phyloP scores from a whole-genome alignment of 345 rosid genomes.

The Boechera stricta region DNA sequence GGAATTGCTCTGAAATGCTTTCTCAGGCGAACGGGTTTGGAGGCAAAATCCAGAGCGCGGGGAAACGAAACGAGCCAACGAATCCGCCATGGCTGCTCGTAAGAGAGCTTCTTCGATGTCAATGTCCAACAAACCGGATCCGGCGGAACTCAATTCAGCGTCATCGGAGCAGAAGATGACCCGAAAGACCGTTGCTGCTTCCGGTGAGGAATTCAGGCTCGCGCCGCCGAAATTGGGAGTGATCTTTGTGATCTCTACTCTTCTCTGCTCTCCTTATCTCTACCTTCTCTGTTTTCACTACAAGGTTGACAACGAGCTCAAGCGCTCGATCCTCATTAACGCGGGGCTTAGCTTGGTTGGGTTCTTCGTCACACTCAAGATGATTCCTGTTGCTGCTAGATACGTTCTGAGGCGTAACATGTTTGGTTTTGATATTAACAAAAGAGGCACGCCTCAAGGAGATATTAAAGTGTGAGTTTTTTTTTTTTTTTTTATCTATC shows the following conservation, averaged over 20 bases:
- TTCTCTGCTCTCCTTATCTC: constrained; percentile 67
- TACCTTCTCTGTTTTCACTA: constrained; percentile 67
- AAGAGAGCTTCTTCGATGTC: constrained; percentile 54
- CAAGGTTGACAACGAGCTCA: constrained; percentile 65
- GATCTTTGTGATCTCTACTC: constrained; percentile 58
- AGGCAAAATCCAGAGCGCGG: constrained; percentile 32
- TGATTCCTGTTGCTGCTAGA: constrained; percentile 91
- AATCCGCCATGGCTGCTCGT: constrained; percentile 78
- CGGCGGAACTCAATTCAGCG: not conserved
- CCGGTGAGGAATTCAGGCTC: constrained; percentile 41
- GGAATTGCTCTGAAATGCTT: not conserved
- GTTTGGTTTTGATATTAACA: constrained; percentile 94
- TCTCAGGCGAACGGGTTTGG: not conserved
- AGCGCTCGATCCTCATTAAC: constrained; percentile 77
- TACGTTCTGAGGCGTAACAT: constrained; percentile 80
- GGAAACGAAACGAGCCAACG: constrained; percentile 27
- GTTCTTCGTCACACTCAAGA: constrained; percentile 66
- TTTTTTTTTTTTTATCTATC: constrained; percentile 1
- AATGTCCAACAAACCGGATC: constrained; percentile 24
- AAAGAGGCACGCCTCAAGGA: constrained; percentile 92
- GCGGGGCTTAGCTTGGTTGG: constrained; percentile 83
- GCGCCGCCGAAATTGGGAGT: constrained; percentile 69
- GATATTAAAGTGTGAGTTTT: constrained; percentile 81
- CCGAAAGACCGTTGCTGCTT: not conserved
- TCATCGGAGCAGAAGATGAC: constrained; percentile 36